These are phyloP conservation scores for Talaromyces sp. DNA, from an alignment of 2,329 filamentous ascomycete species.

Conservation along the genomic window DNA sequence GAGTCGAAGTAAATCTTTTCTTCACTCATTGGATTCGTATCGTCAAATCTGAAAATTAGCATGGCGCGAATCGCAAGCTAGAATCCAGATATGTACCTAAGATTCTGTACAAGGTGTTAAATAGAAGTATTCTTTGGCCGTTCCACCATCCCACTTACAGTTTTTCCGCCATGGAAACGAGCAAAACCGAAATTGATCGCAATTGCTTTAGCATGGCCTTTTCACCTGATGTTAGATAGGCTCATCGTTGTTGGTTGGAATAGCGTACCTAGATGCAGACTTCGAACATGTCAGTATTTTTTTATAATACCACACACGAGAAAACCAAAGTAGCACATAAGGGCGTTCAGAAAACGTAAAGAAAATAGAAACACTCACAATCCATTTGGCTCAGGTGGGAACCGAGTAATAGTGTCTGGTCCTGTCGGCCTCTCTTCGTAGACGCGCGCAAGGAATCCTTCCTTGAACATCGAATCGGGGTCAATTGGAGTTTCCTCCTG, in stretches of 20 bases:
- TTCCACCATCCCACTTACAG: background rate
- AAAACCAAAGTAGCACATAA: too few species aligned
- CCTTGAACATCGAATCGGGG: constrained; percentile 63
- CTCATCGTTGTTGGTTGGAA: background rate
- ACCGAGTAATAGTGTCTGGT: constrained; percentile 53
- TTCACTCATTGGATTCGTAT: constrained; percentile 98
- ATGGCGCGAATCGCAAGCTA: background rate
- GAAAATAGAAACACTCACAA: background rate
- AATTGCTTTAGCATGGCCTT: constrained; percentile 91
- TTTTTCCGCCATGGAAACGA: constrained; percentile 64
- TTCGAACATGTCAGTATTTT: background rate
- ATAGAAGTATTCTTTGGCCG: background rate
- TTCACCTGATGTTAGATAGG: background rate
- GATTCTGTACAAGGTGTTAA: constrained; percentile 4
- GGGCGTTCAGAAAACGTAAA: too few species aligned
- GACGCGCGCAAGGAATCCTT: constrained; percentile 68
- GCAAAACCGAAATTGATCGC: constrained; percentile 96
- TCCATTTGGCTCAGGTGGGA: constrained; percentile 85
- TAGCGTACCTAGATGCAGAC: constrained; percentile 7
- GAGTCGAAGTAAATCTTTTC: too few species aligned
- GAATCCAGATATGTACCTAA: constrained; percentile 1
- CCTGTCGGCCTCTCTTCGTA: constrained; percentile 57
- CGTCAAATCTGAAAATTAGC: constrained; percentile 64
- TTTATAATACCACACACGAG: background rate
- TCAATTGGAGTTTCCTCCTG: constrained; percentile 3